Evolutionary conservation across 2,329 filamentous ascomycete genomes (phyloP).

Genomic region (Neofusicoccum kwambonambiense): DNA sequence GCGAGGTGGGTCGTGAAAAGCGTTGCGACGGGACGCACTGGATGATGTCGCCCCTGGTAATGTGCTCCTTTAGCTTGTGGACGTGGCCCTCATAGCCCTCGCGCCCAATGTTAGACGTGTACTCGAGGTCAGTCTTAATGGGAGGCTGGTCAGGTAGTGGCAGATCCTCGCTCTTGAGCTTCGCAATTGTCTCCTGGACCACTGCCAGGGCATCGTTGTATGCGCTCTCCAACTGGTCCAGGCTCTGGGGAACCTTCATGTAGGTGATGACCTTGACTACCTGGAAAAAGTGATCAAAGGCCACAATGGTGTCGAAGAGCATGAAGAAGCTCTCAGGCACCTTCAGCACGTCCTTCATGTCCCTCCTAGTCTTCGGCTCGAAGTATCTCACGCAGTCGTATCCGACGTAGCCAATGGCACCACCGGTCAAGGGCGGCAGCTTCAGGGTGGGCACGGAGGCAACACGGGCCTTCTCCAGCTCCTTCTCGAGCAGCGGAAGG

Average conservation of each 20-base stretch:
- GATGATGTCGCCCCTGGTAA: slow-evolving; percentile 89
- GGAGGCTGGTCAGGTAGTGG: slow-evolving; percentile 75
- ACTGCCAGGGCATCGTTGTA: slow-evolving; percentile 67
- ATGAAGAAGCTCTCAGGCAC: slow-evolving; percentile 96
- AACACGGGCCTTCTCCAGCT: slow-evolving; percentile 76
- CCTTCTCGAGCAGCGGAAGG: slow-evolving; percentile 75
- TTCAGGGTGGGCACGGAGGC: slow-evolving; percentile 78
- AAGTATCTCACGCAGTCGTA: slow-evolving; percentile 99
- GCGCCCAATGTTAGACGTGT: slow-evolving; percentile 87
- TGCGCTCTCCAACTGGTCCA: slow-evolving; percentile 59
- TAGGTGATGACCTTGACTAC: slow-evolving; percentile 93
- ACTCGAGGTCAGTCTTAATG: slow-evolving; percentile 71
- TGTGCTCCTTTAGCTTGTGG: slow-evolving; percentile 81
- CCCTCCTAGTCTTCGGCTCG: slow-evolving; percentile 89
- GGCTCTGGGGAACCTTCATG: slow-evolving; percentile 61
- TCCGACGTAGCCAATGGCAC: slow-evolving; percentile 92
- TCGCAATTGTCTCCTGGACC: slow-evolving; percentile 66
- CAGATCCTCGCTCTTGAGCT: slow-evolving; percentile 71
- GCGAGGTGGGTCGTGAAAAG: slow-evolving; percentile 79
- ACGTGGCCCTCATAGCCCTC: slow-evolving; percentile 91
- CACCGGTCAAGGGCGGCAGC: slow-evolving; percentile 83
- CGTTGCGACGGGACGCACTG: slow-evolving; percentile 95
- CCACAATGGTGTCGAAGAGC: slow-evolving; percentile 91
- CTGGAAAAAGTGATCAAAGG: slow-evolving; percentile 92
- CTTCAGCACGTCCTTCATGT: slow-evolving; percentile 81